Percentiles rank a stretch among this genome's conserved stretches.
Evolutionary conservation across 208 protist species (phyloP).

Genomic region (Trypanosoma scelopori): DNA sequence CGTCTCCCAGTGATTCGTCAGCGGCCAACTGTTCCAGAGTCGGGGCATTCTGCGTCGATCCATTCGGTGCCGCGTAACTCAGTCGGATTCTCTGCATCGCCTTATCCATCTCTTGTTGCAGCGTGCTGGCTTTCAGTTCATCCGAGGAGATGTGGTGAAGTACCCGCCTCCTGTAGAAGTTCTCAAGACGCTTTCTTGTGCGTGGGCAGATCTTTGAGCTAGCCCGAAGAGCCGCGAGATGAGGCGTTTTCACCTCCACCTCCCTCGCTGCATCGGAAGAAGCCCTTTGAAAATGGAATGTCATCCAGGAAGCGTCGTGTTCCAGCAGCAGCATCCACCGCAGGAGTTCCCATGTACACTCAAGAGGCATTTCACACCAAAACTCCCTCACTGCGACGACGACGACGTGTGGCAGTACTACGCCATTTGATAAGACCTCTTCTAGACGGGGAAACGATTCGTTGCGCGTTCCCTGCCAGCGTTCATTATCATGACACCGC

Average conservation of each 20-base stretch:
- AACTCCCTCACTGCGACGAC: slow-evolving; percentile 44
- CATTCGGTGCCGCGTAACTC: background rate
- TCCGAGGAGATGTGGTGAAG: slow-evolving; percentile 39
- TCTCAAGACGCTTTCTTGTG: slow-evolving; percentile 32
- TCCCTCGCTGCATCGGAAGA: slow-evolving; percentile 2
- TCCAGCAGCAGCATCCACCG: slow-evolving; percentile 56
- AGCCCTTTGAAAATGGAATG: background rate
- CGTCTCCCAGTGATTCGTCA: slow-evolving; percentile 36
- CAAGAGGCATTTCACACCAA: slow-evolving; percentile 44
- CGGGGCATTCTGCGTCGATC: background rate
- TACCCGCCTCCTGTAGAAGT: slow-evolving; percentile 44
- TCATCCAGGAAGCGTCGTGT: slow-evolving; percentile 32
- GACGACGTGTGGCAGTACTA: slow-evolving; percentile 28
- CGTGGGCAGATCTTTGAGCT: slow-evolving; percentile 9
- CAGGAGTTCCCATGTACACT: slow-evolving; percentile 45
- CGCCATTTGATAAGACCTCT: background rate
- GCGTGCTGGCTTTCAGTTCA: slow-evolving; percentile 35
- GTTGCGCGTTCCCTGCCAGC: background rate
- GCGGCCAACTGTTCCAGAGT: background rate
- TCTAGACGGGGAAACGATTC: background rate
- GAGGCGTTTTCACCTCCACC: background rate
- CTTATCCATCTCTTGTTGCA: slow-evolving; percentile 30
- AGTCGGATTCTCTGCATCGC: slow-evolving; percentile 26
- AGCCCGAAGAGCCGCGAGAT: slow-evolving; percentile 2
- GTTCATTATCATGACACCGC: too few relatives aligned